Conservation (phyloP, 2,329 filamentous ascomycete genomes). For the Talaromyces albobiverticillius region DNA sequence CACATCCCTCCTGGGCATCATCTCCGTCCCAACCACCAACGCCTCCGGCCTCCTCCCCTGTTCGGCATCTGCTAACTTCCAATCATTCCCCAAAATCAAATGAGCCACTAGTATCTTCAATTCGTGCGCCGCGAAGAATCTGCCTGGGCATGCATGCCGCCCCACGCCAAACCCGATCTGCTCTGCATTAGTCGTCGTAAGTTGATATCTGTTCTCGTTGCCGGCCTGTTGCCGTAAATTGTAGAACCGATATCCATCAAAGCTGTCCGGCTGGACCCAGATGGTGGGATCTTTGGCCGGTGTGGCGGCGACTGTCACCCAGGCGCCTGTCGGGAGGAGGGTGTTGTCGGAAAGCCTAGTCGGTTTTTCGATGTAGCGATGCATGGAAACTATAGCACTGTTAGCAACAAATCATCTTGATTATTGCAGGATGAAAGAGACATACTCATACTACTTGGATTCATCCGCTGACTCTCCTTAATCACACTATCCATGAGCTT, state of each 20-base stretch:
- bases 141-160: neutral
- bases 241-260: neutral
- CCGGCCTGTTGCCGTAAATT: neutral
- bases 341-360: neutral
- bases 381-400: neutral
- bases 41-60: neutral
- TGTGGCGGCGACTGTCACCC: neutral
- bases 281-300: neutral
- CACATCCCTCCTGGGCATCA: neutral
- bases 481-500: neutral
- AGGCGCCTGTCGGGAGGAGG: neutral
- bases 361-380: neutral
- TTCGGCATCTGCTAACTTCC: neutral
- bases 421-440: neutral
- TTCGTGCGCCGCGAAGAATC: neutral
- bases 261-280: neutral
- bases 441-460: neutral
- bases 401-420: neutral
- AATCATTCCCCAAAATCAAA: neutral
- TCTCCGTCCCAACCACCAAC: neutral
- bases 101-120: neutral
- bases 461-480: neutral
- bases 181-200: neutral
- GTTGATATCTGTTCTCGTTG: neutral
- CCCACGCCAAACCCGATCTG: neutral